These are phyloP conservation scores for Sungouiella thailandica DNA, from an alignment of 805 yeast species.

Conservation along the genomic window DNA sequence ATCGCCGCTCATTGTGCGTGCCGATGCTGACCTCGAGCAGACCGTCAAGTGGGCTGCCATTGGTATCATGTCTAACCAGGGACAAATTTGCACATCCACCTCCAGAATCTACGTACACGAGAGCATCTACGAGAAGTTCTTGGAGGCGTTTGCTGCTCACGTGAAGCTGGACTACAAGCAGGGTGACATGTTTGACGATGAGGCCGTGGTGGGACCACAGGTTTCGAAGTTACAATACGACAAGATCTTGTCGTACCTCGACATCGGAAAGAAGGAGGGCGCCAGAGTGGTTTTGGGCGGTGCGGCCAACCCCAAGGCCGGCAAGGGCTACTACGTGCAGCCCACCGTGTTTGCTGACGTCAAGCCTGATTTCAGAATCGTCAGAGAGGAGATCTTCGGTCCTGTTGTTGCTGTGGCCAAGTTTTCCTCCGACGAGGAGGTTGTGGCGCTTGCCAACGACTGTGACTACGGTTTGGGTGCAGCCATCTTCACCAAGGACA, in stretches of 20 bases:
- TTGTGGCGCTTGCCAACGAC: slow-evolving; percentile 61
- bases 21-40: slow-evolving; percentile 60
- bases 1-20: slow-evolving; percentile 58
- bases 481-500: slow-evolving; percentile 68
- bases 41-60: slow-evolving; percentile 65
- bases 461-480: slow-evolving; percentile 79
- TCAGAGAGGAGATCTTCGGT: slow-evolving; percentile 81
- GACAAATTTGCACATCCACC: slow-evolving; percentile 67
- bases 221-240: slow-evolving; percentile 55
- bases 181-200: slow-evolving; percentile 48
- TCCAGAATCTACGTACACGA: slow-evolving; percentile 59
- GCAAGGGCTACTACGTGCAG: slow-evolving; percentile 60
- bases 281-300: slow-evolving; percentile 40
- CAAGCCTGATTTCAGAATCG: slow-evolving; percentile 57
- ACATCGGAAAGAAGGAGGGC: slow-evolving; percentile 42
- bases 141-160: slow-evolving; percentile 39
- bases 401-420: slow-evolving; percentile 72
- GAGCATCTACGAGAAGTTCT: slow-evolving; percentile 48
- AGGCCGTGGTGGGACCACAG: slow-evolving; percentile 56
- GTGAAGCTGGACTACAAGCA: slow-evolving; percentile 47
- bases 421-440: slow-evolving; percentile 67
- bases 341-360: slow-evolving; percentile 79
- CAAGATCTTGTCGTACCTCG: slow-evolving; percentile 41
- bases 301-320: slow-evolving; percentile 34
- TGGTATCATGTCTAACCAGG: slow-evolving; percentile 61